A percentile compares a stretch with the other conserved stretches of the same genome.
Evolutionary conservation across 2,329 filamentous ascomycete species (phyloP).

Genomic region (Hymenoscyphus scutula): DNA sequence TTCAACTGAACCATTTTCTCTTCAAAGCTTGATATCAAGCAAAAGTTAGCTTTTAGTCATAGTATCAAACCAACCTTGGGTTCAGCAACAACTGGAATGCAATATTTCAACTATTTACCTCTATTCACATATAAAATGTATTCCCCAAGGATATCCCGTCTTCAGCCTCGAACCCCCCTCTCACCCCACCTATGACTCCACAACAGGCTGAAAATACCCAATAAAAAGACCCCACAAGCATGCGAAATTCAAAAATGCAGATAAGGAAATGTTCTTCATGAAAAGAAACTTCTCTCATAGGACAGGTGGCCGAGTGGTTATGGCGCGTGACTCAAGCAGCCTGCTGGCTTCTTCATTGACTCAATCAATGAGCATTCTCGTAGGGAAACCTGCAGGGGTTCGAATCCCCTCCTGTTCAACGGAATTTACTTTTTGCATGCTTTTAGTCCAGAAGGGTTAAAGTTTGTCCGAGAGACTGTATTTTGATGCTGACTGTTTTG

Average conservation of each 20-base stretch:
- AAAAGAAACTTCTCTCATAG: neutral
- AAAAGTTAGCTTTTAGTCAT: neutral
- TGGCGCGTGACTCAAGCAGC: slow-evolving; percentile 31
- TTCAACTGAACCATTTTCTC: neutral
- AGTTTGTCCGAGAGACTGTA: no score
- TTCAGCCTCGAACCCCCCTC: neutral
- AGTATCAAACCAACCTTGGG: neutral
- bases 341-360: slow-evolving; percentile 10
- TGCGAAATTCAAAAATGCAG: neutral
- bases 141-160: neutral
- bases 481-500: no score
- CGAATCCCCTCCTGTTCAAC: slow-evolving; percentile 31
- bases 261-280: neutral
- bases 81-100: neutral
- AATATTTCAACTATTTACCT: neutral
- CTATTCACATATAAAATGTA: neutral
- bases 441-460: no score
- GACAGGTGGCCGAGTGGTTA: slow-evolving; percentile 32
- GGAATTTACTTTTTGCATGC: slow-evolving; percentile 14
- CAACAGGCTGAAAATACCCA: neutral
- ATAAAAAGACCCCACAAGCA: neutral
- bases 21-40: neutral
- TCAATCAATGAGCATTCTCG: slow-evolving; percentile 25
- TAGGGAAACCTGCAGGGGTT: slow-evolving; percentile 33
- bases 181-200: slow-evolving; percentile 2